Base-by-base conservation (phyloP, 192 early-diverging fungal genomes). In the Haplosporangium gracile region DNA sequence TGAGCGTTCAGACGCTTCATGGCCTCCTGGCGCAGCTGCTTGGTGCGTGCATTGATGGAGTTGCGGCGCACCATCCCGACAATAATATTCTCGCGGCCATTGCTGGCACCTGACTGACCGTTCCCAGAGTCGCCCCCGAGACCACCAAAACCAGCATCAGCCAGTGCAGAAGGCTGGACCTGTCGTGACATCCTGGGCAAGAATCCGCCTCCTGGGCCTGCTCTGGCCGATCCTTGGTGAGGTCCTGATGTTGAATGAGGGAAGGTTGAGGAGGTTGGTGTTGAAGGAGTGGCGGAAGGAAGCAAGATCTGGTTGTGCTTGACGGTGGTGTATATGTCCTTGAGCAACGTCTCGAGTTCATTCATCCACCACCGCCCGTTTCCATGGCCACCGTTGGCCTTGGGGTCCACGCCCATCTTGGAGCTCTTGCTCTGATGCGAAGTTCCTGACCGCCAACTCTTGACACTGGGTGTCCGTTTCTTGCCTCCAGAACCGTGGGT, bases 301-400 rank as follows among this genome's bases (percentile, higher is more conserved):
- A 90, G 84, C 36, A 91, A 63, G 71, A 94, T 94, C 68, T 90
- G 92, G 70, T 93, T 85, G 22, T 90, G 68, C 76, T 93, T 94
- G 15, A 94, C 90, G 6, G 93, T 90, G 8, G 74, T 75, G 83
- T 94, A 94, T 34, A 94, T 85, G 34, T 94, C 93, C 83, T 91
- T 93, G 15, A 94, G 81, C 11, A 89, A 71, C 9, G 53, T 43
- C 68, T 94, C 94, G 68, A 93, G 69, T 49, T 94, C 91, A 8
- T 80, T 69, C 63, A 91, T 89, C 93, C 93, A 94, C 71, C 82
- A 87, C 13, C 72, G 70, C 5, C 76, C 74, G 74, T 77, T 74
- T 47, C 75, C 55, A 29, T 76, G 74, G 8, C 81, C 77, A 29
- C 68, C 74, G 68, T 80, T 68, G 38, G 82, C 72, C 74, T 80